Evolutionary conservation across 306 rosid genomes (phyloP), one percentile per base, ranked within the genome.

Genomic region (Pterocarpus macrocarpus): DNA sequence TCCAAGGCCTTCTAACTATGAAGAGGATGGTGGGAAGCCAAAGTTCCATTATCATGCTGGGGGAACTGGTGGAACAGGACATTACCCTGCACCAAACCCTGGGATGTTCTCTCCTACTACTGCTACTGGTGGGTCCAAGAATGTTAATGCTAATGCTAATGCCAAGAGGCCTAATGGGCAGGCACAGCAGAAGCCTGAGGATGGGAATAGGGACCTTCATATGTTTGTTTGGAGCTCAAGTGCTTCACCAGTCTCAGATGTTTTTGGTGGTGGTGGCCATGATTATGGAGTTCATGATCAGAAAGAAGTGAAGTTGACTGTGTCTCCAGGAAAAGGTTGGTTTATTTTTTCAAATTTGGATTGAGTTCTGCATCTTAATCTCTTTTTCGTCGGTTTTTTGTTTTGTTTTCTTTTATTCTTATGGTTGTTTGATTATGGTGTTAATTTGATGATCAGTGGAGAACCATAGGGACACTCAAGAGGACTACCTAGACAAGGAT

Each of bases 221-320:
- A 94, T 90, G 98, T 92, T 92, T 77, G 98, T 94, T 44, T 92
- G 98, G 98, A 92, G 97, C 80, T 91, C 97, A 2, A 94, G 97
- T 74, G 88, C 92, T 82, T 92, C 98, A 0, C 97, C 98, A 0
- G 97, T 91, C 47, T 94, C 98, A 8, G 97, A 91, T 77, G 98
- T 92, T 11, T 94, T 91, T 55, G 61, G 61, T 7, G 57, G 57
- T 78, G 98, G 93, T 53, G 87, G 91, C 53, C 90, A 90, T 79
- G 97, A 94, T 45, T 89, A 88, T 61, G 91, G 89, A 0, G 82
- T 75, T 57, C 91, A 91, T 82, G 94, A 95, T 73, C 93, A 87
- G 41, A 94, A 91, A 79, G 98, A 92, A n/a, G 84, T 92, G 10
- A 90, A 88, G 76, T 56, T 90, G 74, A 86, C 81, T 14, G 95